Evolutionary conservation across 805 yeast genomes (phyloP).

Genomic region (Yamadazyma laniorum): DNA sequence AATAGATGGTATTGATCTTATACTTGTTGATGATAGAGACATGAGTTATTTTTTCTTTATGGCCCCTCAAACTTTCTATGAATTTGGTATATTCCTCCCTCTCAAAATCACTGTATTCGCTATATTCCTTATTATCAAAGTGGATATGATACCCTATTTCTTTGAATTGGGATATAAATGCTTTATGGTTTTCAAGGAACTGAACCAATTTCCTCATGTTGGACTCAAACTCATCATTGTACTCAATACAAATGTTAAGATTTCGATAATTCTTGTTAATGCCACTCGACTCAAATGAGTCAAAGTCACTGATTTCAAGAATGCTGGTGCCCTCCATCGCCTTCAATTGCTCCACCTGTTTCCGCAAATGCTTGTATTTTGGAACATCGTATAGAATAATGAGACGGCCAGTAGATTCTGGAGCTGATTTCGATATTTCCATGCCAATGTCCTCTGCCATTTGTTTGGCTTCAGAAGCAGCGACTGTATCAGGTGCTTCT

Average conservation of each 20-base stretch:
- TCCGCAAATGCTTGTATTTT: constrained; percentile 24
- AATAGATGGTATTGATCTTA: constrained; percentile 30
- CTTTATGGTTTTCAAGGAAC: constrained; percentile 20
- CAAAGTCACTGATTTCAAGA: constrained; percentile 20
- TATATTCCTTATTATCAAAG: constrained; percentile 33
- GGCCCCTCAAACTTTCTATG: constrained; percentile 20
- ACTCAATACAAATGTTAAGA: constrained; percentile 32
- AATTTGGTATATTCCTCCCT: constrained; percentile 24
- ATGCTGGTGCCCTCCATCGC: constrained; percentile 17
- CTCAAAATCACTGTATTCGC: constrained; percentile 25
- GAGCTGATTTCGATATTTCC: background rate
- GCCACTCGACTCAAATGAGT: constrained; percentile 1
- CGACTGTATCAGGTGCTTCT: background rate
- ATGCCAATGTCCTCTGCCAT: background rate
- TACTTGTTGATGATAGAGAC: constrained; percentile 40
- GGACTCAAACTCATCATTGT: constrained; percentile 26
- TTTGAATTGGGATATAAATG: constrained; percentile 15
- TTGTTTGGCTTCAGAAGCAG: background rate
- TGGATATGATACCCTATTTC: constrained; percentile 36
- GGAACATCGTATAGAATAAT: constrained; percentile 27
- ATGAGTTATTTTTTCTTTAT: constrained; percentile 33
- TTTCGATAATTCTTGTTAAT: constrained; percentile 14
- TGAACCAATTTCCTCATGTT: constrained; percentile 21
- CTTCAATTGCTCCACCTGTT: constrained; percentile 24
- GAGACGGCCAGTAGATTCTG: constrained; percentile 9